These are phyloP conservation scores for Paramecium sexaurelia DNA, from an alignment of 73 alveolate species.

Conservation along the genomic window DNA sequence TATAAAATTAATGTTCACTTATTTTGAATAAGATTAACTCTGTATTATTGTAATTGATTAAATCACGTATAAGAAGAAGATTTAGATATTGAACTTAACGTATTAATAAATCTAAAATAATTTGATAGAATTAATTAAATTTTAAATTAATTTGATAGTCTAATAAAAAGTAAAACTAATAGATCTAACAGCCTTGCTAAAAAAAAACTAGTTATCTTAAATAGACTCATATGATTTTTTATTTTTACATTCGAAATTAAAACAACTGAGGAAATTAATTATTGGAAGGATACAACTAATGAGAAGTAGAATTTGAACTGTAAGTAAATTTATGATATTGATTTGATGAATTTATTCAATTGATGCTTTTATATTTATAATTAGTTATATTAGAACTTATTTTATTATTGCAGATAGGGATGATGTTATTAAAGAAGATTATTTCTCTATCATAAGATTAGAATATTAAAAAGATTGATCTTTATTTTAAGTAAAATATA, in stretches of 20 bases:
- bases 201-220: conserved; percentile 98
- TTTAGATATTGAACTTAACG: conserved; percentile 94
- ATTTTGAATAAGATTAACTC: conserved; percentile 96
- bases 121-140: conserved; percentile 94
- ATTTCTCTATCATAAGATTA: conserved; percentile 94
- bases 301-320: conserved; percentile 93
- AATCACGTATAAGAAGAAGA: conserved; percentile 97
- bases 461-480: conserved; percentile 91
- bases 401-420: conserved; percentile 97
- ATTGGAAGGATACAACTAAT: too few species aligned
- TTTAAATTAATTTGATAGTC: conserved; percentile 99
- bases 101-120: conserved; percentile 99
- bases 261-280: too few species aligned
- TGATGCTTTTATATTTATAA: conserved; percentile 78
- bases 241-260: too few species aligned
- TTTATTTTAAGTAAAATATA: background rate
- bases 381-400: conserved; percentile 81
- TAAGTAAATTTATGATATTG: conserved; percentile 90
- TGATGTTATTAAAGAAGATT: conserved; percentile 97
- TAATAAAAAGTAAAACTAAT: conserved; percentile 97
- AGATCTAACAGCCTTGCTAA: too few species aligned
- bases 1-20: conserved; percentile 98
- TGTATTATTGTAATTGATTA: conserved; percentile 97
- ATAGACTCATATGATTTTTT: too few species aligned
- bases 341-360: conserved; percentile 90